Percentiles rank a stretch among this genome's conserved stretches.
Evolutionary conservation across 805 yeast genomes (phyloP).

Genomic region (baker's yeast (Saccharomyces cerevisiae)): DNA sequence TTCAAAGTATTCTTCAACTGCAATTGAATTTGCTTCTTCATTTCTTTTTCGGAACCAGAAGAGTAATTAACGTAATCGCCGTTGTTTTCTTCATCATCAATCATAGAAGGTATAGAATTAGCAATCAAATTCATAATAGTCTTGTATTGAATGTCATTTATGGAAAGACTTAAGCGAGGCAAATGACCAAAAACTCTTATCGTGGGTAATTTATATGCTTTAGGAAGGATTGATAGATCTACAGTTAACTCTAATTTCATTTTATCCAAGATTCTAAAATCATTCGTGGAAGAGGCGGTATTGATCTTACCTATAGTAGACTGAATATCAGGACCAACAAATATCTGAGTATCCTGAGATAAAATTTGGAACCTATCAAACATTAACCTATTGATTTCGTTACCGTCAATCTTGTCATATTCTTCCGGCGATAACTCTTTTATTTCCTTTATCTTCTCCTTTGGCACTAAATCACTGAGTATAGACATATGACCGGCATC

Average conservation of each 20-base stretch:
- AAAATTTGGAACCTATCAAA: conserved; percentile 77
- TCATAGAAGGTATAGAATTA: conserved; percentile 48
- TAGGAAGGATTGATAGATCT: conserved; percentile 80
- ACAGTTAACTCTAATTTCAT: conserved; percentile 64
- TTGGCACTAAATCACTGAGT: conserved; percentile 69
- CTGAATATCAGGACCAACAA: conserved; percentile 76
- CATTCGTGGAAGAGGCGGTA: conserved; percentile 28
- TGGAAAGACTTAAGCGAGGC: conserved; percentile 59
- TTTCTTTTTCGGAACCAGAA: conserved; percentile 3
- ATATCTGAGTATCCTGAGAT: conserved; percentile 77
- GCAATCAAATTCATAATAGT: conserved; percentile 73
- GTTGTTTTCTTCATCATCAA: conserved; percentile 27
- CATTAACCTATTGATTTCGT: conserved; percentile 63
- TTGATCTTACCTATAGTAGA: conserved; percentile 70
- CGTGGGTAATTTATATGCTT: conserved; percentile 63
- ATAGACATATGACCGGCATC: conserved; percentile 95
- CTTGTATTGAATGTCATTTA: conserved; percentile 87
- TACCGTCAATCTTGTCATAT: conserved; percentile 48
- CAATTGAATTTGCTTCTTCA: conserved; percentile 20
- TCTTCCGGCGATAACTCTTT: conserved; percentile 59
- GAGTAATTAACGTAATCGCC: not conserved
- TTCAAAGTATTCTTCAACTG: conserved; percentile 14
- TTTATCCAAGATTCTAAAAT: conserved; percentile 62
- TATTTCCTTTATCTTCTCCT: conserved; percentile 56
- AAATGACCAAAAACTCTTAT: conserved; percentile 69